Evolutionary conservation across 2,329 filamentous ascomycete genomes (phyloP).

Genomic region (Emergomyces orientalis): DNA sequence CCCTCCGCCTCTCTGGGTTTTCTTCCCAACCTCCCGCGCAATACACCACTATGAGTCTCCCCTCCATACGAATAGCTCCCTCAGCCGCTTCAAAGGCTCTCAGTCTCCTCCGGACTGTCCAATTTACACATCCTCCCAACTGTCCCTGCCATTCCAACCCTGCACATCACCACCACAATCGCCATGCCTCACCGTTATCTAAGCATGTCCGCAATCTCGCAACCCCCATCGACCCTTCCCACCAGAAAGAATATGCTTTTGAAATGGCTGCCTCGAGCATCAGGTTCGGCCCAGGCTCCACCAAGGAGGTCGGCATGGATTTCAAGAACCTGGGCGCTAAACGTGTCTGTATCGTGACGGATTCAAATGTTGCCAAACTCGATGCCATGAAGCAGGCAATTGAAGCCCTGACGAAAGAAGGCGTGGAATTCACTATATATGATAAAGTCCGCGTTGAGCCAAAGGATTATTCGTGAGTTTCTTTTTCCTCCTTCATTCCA

Average conservation of each 20-base stretch:
- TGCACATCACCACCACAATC: slow-evolving; percentile 61
- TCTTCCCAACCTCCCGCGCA: not conserved
- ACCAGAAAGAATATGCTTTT: slow-evolving; percentile 92
- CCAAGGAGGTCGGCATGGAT: slow-evolving; percentile 96
- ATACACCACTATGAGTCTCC: slow-evolving; percentile 26
- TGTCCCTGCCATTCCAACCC: slow-evolving; percentile 94
- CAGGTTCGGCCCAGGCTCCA: slow-evolving; percentile 84
- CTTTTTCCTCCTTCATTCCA: not conserved
- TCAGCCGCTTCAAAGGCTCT: slow-evolving; percentile 41
- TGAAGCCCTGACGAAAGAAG: slow-evolving; percentile 68
- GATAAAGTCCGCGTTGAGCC: slow-evolving; percentile 77
- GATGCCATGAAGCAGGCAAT: slow-evolving; percentile 84
- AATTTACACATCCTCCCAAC: slow-evolving; percentile 75
- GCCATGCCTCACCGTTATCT: slow-evolving; percentile 19
- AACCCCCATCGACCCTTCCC: slow-evolving; percentile 62
- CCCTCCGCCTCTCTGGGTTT: not conserved
- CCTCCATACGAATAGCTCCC: slow-evolving; percentile 37
- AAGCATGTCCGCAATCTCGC: slow-evolving; percentile 56
- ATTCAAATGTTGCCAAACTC: slow-evolving; percentile 68
- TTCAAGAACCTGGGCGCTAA: slow-evolving; percentile 82
- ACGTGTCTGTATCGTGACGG: slow-evolving; percentile 86
- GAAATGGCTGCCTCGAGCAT: slow-evolving; percentile 97
- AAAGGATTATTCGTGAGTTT: slow-evolving; percentile 75
- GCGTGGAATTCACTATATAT: slow-evolving; percentile 71
- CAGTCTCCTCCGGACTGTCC: slow-evolving; percentile 72